Conservation (phyloP, 768 basidiomycete species). For the Rhizopogon salebrosus region DNA sequence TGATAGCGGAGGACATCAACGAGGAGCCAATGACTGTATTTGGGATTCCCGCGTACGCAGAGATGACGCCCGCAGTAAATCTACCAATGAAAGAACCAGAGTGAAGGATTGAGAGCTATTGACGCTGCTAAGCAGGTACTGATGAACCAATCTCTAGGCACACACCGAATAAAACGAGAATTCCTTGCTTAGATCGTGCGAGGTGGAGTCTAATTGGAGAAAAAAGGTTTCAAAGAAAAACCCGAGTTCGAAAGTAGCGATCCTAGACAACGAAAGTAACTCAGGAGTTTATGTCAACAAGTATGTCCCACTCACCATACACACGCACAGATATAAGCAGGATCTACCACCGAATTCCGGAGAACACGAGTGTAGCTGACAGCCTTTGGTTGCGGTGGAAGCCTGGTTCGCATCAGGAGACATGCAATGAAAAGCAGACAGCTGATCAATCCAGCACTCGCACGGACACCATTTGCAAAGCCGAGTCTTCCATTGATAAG, state of each 20-base stretch:
- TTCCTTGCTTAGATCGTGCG: slow-evolving; percentile 37
- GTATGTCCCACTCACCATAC: slow-evolving; percentile 11
- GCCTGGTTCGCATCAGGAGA: slow-evolving; percentile 33
- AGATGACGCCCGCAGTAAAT: slow-evolving; percentile 35
- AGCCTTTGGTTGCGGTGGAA: slow-evolving; percentile 19
- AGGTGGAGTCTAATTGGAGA: slow-evolving; percentile 49
- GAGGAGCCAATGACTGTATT: slow-evolving; percentile 36
- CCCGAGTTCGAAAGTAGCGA: slow-evolving; percentile 27
- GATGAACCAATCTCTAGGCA: background rate
- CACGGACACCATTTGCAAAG: slow-evolving; percentile 42
- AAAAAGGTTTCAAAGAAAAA: slow-evolving; percentile 52
- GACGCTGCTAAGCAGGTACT: background rate
- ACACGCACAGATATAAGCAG: slow-evolving; percentile 19
- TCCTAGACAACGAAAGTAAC: background rate
- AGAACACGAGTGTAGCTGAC: slow-evolving; percentile 13
- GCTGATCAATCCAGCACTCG: slow-evolving; percentile 36
- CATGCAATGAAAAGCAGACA: slow-evolving; percentile 31
- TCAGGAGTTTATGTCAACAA: background rate
- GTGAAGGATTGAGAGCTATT: slow-evolving; percentile 48
- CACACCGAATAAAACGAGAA: slow-evolving; percentile 53
- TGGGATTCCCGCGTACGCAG: slow-evolving; percentile 36
- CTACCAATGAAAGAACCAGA: slow-evolving; percentile 45
- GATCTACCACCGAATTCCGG: slow-evolving; percentile 10
- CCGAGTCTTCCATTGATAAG: slow-evolving; percentile 9
- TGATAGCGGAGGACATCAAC: slow-evolving; percentile 30